A percentile compares a stretch with the other conserved stretches of the same genome.
These are phyloP conservation scores for Ceratobasidium sp. DNA, from an alignment of 1,284 basidiomycete genomes.

Conservation along the genomic window DNA sequence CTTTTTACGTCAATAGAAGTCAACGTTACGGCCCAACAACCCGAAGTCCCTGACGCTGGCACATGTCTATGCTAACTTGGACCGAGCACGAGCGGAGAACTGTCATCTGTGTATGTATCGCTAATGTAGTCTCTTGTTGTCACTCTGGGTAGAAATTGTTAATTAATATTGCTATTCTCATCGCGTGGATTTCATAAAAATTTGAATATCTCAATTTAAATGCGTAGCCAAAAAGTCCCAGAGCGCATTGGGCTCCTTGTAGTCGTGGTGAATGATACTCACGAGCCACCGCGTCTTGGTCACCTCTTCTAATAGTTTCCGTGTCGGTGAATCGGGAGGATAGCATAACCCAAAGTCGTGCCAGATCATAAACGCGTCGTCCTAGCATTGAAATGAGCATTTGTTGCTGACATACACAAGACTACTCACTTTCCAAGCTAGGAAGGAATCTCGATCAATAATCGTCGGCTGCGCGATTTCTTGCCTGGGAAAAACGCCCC, in stretches of 20 bases:
- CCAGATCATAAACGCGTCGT: conserved; percentile 98
- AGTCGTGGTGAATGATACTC: conserved; percentile 94
- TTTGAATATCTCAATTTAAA: not conserved
- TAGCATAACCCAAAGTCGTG: conserved; percentile 92
- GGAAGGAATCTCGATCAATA: conserved; percentile 90
- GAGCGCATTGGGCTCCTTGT: conserved; percentile 77
- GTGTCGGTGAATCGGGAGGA: conserved; percentile 74
- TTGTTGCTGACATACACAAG: conserved; percentile 39
- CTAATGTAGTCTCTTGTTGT: conserved; percentile 5
- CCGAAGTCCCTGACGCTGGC: conserved; percentile 77
- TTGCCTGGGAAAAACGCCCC: conserved; percentile 97
- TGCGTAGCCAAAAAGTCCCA: conserved; percentile 73
- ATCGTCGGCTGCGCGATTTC: conserved; percentile 98
- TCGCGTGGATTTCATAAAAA: not conserved
- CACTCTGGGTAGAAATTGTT: too few species aligned
- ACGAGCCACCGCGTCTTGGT: conserved; percentile 86
- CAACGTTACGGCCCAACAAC: conserved; percentile 71
- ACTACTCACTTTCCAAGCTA: conserved; percentile 82
- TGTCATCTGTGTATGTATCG: conserved; percentile 22
- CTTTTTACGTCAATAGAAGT: conserved; percentile 62
- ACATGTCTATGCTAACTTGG: conserved; percentile 68
- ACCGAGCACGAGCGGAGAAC: not conserved
- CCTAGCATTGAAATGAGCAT: conserved; percentile 56
- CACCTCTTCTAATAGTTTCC: conserved; percentile 74
- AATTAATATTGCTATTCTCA: too few species aligned